Evolutionary conservation across 2,329 filamentous ascomycete species (phyloP).

Genomic region (Exophiala sp.): DNA sequence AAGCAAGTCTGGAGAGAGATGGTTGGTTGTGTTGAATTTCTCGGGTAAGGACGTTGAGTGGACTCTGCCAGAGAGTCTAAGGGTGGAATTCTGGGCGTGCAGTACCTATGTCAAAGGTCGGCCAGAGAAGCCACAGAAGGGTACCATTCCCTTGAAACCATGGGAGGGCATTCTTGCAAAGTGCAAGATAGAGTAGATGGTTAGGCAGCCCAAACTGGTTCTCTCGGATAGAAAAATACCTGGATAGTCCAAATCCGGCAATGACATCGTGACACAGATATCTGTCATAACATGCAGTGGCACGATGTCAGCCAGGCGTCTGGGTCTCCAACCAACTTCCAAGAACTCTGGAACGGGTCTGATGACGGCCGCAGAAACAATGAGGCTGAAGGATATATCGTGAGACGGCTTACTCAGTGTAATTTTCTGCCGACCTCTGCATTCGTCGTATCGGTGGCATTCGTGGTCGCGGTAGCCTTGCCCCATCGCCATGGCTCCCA

Average conservation of each 20-base stretch:
- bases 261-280: background rate
- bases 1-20: conserved; percentile 16
- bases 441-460: too few species aligned
- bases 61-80: conserved; percentile 19
- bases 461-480: too few species aligned
- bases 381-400: too few species aligned
- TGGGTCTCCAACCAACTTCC: too few species aligned
- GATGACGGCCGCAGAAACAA: too few species aligned
- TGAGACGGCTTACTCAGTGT: too few species aligned
- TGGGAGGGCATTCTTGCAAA: conserved; percentile 29
- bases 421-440: too few species aligned
- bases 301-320: too few species aligned
- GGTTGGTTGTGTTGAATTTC: conserved; percentile 29
- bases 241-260: too few species aligned
- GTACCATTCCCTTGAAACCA: conserved; percentile 19
- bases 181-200: conserved; percentile 4
- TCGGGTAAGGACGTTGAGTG: conserved; percentile 27
- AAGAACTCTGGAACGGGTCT: too few species aligned
- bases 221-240: background rate
- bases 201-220: background rate
- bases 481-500: too few species aligned
- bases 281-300: too few species aligned
- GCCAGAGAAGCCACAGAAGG: conserved; percentile 20
- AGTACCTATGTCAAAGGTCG: conserved; percentile 23
- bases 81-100: conserved; percentile 24